Evolutionary conservation across 352 stramenopile species (phyloP).

Genomic region (Aphanomyces invadans): DNA sequence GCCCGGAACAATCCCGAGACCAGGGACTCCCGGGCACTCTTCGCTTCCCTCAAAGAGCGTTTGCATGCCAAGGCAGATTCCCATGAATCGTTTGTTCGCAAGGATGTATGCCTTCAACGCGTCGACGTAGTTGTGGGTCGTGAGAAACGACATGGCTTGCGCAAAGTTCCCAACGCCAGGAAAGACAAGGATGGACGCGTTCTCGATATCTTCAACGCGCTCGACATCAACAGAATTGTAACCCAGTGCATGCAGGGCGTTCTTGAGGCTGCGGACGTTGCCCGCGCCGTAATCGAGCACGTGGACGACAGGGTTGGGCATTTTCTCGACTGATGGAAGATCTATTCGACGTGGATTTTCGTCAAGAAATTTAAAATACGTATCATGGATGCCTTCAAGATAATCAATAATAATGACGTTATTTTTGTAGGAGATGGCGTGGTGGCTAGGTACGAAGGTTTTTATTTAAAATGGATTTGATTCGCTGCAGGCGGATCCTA

Average conservation of each 20-base stretch:
- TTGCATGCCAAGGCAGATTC: slow-evolving; percentile 98
- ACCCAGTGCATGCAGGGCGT: slow-evolving; percentile 89
- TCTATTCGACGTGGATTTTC: slow-evolving; percentile 2
- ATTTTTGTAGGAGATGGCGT: too few species aligned
- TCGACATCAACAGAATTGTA: slow-evolving; percentile 85
- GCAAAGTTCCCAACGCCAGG: slow-evolving; percentile 78
- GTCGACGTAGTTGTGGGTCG: slow-evolving; percentile 78
- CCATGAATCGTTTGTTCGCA: slow-evolving; percentile 89
- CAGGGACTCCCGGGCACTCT: slow-evolving; percentile 69
- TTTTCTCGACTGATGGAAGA: slow-evolving; percentile 18
- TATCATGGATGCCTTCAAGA: too few species aligned
- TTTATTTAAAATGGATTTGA: too few species aligned
- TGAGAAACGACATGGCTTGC: slow-evolving; percentile 90
- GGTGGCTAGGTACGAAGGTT: too few species aligned
- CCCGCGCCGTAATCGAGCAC: slow-evolving; percentile 98
- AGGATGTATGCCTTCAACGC: slow-evolving; percentile 84
- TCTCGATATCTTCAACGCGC: slow-evolving; percentile 83
- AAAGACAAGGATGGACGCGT: slow-evolving; percentile 83
- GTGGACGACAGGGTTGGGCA: slow-evolving; percentile 33
- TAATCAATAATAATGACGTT: too few species aligned
- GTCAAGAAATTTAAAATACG: neutral
- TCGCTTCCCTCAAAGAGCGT: slow-evolving; percentile 96
- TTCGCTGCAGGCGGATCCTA: too few species aligned
- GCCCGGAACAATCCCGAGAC: slow-evolving; percentile 90
- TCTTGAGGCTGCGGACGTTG: slow-evolving; percentile 96